phyloP scores from a whole-genome alignment of 345 rosid species.

The Eucalyptus albens region DNA sequence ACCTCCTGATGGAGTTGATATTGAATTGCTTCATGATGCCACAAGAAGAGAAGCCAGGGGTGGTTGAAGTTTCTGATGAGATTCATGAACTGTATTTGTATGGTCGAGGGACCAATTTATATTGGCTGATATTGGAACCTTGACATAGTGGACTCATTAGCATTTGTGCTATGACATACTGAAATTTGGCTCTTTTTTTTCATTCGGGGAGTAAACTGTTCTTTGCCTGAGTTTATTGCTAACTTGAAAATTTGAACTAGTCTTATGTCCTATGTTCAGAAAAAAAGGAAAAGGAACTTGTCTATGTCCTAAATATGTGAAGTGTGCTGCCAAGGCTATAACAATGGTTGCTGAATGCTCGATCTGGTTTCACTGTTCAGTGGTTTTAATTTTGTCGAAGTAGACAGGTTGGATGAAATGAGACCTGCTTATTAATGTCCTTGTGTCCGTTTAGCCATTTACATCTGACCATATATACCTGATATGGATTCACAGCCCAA shows the following conservation, averaged over 20 bases:
- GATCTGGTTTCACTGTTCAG: background rate
- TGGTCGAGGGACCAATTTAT: background rate
- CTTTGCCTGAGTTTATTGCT: background rate
- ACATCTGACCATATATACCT: background rate
- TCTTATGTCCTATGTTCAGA: background rate
- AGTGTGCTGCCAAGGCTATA: background rate
- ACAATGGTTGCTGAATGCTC: background rate
- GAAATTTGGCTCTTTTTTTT: background rate
- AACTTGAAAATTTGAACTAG: background rate
- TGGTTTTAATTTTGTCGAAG: background rate
- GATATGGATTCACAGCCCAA: background rate
- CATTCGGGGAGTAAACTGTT: background rate
- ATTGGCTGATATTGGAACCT: background rate
- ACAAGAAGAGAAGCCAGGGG: slow-evolving; percentile 99
- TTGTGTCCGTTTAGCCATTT: background rate
- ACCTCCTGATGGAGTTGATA: slow-evolving; percentile 94
- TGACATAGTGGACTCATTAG: background rate
- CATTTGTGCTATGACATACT: background rate
- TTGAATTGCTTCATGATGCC: slow-evolving; percentile 96
- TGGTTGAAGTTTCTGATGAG: slow-evolving; percentile 26
- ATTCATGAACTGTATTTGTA: background rate
- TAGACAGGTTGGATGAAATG: background rate
- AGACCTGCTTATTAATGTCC: background rate
- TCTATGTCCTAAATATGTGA: background rate
- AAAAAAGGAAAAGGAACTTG: background rate